Evolutionary conservation across 2,329 filamentous ascomycete species (phyloP), one percentile per base, ranked within the genome.

Genomic region (Fusarium ramigenum): DNA sequence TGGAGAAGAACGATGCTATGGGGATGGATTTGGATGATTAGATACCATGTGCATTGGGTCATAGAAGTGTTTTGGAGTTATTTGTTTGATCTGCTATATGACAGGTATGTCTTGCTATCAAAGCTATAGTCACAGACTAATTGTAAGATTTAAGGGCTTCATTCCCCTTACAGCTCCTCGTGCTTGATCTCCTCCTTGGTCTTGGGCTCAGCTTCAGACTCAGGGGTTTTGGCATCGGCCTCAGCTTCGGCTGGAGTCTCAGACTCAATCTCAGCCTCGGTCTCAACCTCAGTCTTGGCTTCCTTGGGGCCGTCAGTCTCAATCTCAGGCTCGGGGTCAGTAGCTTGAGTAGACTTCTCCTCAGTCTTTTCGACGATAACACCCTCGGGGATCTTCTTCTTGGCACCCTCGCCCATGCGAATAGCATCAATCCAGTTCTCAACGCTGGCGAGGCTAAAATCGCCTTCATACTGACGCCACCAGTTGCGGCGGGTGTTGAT

Each of bases 341-440:
- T 77, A 7, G 72, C 75, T 37, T 74, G 64, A 10, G 72, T 74
- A 10, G 72, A 30, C 40, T 67, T 36, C 12, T 71, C 59, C 54
- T 59, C 60, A 4, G 62, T 68, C 16, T 80, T 78, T 60, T 83
- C 81, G 21, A 84, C 83, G 37, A 92, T 79, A 47, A 93, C 77
- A 4, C 86, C 88, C 66, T 89, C 87, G 0, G 93, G 93, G 46
- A 96, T 81, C 84, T 91, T 93, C 77, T 91, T 87, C 87, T 96
- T 98, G 66, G 88, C 84, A 5, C 94, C 93, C 79, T 98, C 96
- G 59, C 95, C 94, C 86, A 99, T 88, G 42, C 94, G 91, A 70
- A 98, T 94, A n/a, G 90, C 88, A 78, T 99, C 96, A 66, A 99
- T 90, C 94, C 96, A 99, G 70, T 85, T 85, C 84, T 97, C 94